Conservation (phyloP, 2,329 filamentous ascomycete genomes). For the Huntiella abstrusa region DNA sequence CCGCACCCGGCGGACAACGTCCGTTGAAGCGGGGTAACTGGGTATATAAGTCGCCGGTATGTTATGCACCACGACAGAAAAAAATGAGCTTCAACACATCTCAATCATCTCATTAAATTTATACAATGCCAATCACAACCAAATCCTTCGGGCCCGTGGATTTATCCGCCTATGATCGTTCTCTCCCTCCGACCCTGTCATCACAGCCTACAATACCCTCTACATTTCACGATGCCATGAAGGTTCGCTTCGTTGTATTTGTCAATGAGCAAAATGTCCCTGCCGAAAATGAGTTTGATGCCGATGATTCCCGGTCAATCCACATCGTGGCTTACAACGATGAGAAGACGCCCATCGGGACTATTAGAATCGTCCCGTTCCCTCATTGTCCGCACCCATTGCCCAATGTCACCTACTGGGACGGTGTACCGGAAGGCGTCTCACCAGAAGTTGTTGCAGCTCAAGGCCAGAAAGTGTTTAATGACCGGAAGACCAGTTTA, state of each 20-base stretch:
- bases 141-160: slow-evolving; percentile 1
- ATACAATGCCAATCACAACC: not conserved
- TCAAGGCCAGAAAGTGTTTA: slow-evolving; percentile 12
- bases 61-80: no score
- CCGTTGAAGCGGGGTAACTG: no score
- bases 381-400: slow-evolving; percentile 50
- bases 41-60: no score
- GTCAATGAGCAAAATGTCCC: slow-evolving; percentile 39
- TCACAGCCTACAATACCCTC: slow-evolving; percentile 30
- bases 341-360: slow-evolving; percentile 39
- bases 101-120: not conserved
- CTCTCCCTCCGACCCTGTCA: not conserved
- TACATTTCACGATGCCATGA: slow-evolving; percentile 45
- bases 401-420: slow-evolving; percentile 28
- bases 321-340: slow-evolving; percentile 68
- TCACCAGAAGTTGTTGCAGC: slow-evolving; percentile 7
- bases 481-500: slow-evolving; percentile 29
- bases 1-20: no score
- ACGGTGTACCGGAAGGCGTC: slow-evolving; percentile 21
- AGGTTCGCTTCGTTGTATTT: slow-evolving; percentile 41
- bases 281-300: slow-evolving; percentile 56
- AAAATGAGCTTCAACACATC: no score
- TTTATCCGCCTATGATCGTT: slow-evolving; percentile 1
- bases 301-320: slow-evolving; percentile 58
- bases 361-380: slow-evolving; percentile 64